Evolutionary conservation across 345 rosid genomes (phyloP).

Genomic region (Citrus reticulata): DNA sequence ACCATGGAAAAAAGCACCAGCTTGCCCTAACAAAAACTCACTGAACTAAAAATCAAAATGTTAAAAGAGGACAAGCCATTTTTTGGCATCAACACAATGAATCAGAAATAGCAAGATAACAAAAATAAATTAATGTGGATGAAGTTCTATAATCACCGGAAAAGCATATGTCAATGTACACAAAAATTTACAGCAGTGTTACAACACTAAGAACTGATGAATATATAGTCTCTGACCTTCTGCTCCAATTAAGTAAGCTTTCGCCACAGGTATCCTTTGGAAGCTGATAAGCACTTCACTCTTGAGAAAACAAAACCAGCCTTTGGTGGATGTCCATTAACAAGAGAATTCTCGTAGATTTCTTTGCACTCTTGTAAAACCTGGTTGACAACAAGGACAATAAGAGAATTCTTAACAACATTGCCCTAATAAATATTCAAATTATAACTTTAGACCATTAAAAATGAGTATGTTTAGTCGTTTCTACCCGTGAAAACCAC

Average conservation of each 20-base stretch:
- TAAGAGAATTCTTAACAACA: not conserved
- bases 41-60: no score
- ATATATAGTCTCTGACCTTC: not conserved
- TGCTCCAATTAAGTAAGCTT: conserved; percentile 41
- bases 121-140: no score
- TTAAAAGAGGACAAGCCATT: no score
- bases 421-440: no score
- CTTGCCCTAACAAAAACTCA: no score
- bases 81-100: no score
- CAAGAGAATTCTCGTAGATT: conserved; percentile 80
- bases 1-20: no score
- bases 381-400: conserved; percentile 29
- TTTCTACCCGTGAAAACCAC: not conserved
- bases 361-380: conserved; percentile 98
- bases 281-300: conserved; percentile 71
- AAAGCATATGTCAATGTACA: not conserved
- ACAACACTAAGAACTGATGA: not conserved
- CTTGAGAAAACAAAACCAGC: conserved; percentile 81
- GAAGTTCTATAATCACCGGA: not conserved
- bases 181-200: not conserved
- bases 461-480: not conserved
- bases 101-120: no score
- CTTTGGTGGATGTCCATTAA: conserved; percentile 82
- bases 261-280: conserved; percentile 76
- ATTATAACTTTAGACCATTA: not conserved